Conservation (phyloP, 2,329 filamentous ascomycete genomes). For the Cladosporium velox region DNA sequence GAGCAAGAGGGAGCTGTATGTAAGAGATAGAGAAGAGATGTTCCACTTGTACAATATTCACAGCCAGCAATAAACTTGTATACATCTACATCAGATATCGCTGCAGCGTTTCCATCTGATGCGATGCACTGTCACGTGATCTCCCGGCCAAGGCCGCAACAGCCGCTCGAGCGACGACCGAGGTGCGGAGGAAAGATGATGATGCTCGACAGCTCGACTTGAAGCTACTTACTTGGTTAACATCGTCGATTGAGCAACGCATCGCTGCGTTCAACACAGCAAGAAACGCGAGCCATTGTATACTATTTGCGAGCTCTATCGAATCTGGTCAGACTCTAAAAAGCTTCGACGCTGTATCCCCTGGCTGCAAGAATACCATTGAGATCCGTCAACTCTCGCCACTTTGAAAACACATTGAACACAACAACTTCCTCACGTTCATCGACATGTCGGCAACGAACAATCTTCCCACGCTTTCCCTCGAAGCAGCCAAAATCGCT, state of each 20-base stretch:
- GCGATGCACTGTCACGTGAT: neutral
- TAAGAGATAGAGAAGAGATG: conserved; percentile 8
- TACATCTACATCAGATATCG: neutral
- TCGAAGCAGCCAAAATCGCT: conserved; percentile 40
- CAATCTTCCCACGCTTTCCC: conserved; percentile 37
- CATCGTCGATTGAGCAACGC: neutral
- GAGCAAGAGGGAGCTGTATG: conserved; percentile 7
- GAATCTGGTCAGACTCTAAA: neutral
- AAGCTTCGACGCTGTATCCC: neutral
- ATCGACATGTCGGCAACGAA: conserved; percentile 30
- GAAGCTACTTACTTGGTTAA: too few species aligned
- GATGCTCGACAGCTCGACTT: neutral
- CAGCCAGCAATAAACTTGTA: neutral
- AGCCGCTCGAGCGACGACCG: conserved; percentile 18
- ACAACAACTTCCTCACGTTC: neutral
- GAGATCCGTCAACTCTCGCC: neutral
- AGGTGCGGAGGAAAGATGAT: conserved; percentile 8
- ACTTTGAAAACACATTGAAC: neutral
- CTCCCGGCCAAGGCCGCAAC: conserved; percentile 11
- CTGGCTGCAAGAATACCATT: neutral
- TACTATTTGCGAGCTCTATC: neutral
- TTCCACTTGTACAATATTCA: conserved; percentile 14
- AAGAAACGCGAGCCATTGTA: too few species aligned
- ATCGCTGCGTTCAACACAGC: too few species aligned
- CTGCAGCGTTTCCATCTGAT: neutral